These are phyloP conservation scores for Penicillium mononematosum DNA, from an alignment of 495 filamentous ascomycete genomes.

Conservation along the genomic window DNA sequence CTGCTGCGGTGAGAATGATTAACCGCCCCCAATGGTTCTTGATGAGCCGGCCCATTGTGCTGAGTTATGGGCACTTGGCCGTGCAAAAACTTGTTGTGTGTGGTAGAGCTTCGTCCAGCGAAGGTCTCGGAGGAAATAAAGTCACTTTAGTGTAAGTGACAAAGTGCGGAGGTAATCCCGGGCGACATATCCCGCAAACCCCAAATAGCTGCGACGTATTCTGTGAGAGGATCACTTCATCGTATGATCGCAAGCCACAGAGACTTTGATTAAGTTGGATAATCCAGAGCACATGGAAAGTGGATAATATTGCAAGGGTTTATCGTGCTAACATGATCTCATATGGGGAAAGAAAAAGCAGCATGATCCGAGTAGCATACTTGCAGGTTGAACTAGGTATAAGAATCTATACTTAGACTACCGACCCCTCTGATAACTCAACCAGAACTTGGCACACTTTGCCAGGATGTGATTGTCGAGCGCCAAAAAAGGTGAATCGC, in stretches of 20 bases:
- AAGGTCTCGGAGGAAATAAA: conserved; percentile 4
- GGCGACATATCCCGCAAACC: background rate
- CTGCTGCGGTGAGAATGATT: conserved; percentile 80
- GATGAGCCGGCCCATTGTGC: conserved; percentile 89
- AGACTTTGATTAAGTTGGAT: background rate
- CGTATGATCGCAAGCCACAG: background rate
- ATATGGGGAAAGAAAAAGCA: conserved; percentile 8
- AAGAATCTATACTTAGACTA: conserved; percentile 31
- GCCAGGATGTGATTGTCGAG: conserved; percentile 18
- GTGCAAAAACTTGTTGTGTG: conserved; percentile 9
- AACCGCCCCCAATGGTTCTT: conserved; percentile 98
- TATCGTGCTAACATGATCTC: conserved; percentile 19
- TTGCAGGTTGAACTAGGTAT: conserved; percentile 14
- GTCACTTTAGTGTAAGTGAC: conserved; percentile 2
- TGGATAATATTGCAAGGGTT: background rate
- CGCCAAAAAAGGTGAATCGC: conserved; percentile 20
- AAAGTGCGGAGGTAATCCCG: background rate
- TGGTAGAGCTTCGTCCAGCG: conserved; percentile 31
- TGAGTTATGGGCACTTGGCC: conserved; percentile 2
- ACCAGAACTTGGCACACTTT: conserved; percentile 1
- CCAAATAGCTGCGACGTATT: background rate
- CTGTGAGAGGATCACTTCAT: conserved; percentile 8
- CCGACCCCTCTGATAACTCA: conserved; percentile 5
- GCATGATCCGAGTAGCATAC: conserved; percentile 2
- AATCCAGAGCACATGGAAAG: background rate